Conservation (phyloP, 1,284 basidiomycete genomes). For the Ceratobasidium sp. region DNA sequence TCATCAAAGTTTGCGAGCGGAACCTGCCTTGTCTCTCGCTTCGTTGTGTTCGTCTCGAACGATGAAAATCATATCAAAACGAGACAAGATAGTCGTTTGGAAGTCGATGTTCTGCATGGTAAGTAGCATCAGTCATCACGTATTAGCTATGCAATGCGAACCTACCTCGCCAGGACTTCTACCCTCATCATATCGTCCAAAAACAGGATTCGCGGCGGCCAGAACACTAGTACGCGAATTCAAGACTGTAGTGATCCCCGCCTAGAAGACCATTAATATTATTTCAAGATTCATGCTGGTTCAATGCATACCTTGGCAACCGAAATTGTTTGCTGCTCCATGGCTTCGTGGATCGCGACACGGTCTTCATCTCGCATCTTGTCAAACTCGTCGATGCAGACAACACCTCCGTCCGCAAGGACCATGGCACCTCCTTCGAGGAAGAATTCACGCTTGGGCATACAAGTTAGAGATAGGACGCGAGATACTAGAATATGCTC, state of each 20-base stretch:
- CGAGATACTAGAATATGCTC: too few relatives aligned
- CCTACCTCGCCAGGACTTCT: slow-evolving; percentile 92
- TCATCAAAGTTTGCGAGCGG: background rate
- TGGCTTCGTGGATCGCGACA: slow-evolving; percentile 99
- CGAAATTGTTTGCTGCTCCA: slow-evolving; percentile 99
- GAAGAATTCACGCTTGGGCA: slow-evolving; percentile 89
- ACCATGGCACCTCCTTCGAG: slow-evolving; percentile 99
- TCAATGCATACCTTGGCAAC: slow-evolving; percentile 75
- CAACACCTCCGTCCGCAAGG: slow-evolving; percentile 96
- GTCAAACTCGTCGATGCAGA: slow-evolving; percentile 99
- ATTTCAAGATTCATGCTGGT: background rate
- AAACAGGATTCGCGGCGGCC: slow-evolving; percentile 98
- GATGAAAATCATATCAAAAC: slow-evolving; percentile 99
- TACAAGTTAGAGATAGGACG: background rate
- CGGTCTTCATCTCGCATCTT: slow-evolving; percentile 99
- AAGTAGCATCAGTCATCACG: background rate
- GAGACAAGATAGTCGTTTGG: slow-evolving; percentile 96
- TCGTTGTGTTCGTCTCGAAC: slow-evolving; percentile 99
- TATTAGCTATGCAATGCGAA: background rate
- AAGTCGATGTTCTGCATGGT: slow-evolving; percentile 88
- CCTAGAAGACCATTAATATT: slow-evolving; percentile 48
- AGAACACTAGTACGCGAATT: slow-evolving; percentile 97
- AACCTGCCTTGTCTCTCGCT: slow-evolving; percentile 79
- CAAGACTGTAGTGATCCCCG: slow-evolving; percentile 97
- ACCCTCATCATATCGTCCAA: slow-evolving; percentile 98